Conservation (phyloP, 225 moss, liverwort and hornwort genomes). For the Marchantia paleacea region DNA sequence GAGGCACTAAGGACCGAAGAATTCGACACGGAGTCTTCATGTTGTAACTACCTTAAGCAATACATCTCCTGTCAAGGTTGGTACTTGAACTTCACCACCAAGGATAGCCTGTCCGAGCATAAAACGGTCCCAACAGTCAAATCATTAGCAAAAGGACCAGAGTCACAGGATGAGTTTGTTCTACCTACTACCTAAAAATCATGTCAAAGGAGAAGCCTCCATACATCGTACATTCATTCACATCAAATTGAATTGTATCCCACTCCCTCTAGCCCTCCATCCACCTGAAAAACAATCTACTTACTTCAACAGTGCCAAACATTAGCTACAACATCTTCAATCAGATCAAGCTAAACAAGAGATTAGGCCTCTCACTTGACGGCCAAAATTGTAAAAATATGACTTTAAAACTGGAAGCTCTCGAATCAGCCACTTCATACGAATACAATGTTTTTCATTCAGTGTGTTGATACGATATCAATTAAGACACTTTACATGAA, state of each 20-base stretch:
- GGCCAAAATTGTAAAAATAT: background rate
- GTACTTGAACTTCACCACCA: constrained; percentile 46
- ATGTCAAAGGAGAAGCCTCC: no score
- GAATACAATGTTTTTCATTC: background rate
- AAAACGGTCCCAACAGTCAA: background rate
- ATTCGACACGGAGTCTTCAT: no score
- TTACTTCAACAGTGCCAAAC: no score
- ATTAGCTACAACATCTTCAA: no score
- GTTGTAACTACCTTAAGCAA: constrained; percentile 28
- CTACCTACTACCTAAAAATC: no score
- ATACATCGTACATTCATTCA: no score
- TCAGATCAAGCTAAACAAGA: background rate
- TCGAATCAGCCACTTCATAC: background rate
- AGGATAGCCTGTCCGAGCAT: constrained; percentile 35
- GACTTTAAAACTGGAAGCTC: background rate
- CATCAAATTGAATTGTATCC: no score
- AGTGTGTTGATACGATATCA: background rate
- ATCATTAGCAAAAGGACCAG: background rate
- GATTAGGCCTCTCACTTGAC: background rate
- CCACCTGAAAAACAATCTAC: no score
- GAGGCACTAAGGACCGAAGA: no score
- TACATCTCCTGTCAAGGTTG: constrained; percentile 45
- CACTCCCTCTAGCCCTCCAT: no score
- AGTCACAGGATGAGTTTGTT: background rate
- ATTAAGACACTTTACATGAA: background rate